Base-by-base conservation (phyloP, 2,329 filamentous ascomycete species). In the Aspergillus fructus region DNA sequence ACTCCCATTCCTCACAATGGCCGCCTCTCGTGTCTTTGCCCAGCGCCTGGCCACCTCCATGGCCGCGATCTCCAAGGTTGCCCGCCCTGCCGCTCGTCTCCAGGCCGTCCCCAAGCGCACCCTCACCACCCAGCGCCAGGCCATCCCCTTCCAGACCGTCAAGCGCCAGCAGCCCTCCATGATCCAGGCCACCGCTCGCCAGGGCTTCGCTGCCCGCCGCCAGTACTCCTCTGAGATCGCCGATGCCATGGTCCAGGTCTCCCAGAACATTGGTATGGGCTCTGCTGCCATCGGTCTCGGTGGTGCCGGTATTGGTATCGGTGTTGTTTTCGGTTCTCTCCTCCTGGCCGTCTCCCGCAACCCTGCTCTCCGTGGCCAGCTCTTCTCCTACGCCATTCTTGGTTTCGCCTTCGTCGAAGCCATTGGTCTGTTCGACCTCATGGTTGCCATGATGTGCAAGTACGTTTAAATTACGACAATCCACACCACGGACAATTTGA, bases 381-480 rank as follows among this genome's bases (percentile, higher is more conserved):
- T 96, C 76, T 96, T 94, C 89, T 90, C 89, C 71, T 93, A 94
- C 83, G 90, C 90, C 86, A 93, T 94, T 89, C 84, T 94, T 77
- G 90, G 91, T 84, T 94, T 94, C 84, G 91, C 90, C 78, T 94
- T 94, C 88, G 90, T 93, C 80, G 91, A 94, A 80, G 90, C 91
- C 82, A 75, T 75, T 58, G 73, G 73, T 89, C 87, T 91, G 76
- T 91, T 91, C 88, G 88, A 91, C 76, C 87, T 91, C 76, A 92
- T 92, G 89, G 86, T 92, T 91, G 89, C 89, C 83, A 90, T 92
- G 84, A 92, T 92, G 89, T 89, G 89, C 88, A 92, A 92, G 85
- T 90, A 89, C 83, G 87, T 90, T 63, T 75, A 74, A 75, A 67
- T 62, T 59, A 55, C 11, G 7, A 46, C 21, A 23, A 56, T 41